phyloP scores from a whole-genome alignment of 495 filamentous ascomycete species.

The Aspergillus campestris region DNA sequence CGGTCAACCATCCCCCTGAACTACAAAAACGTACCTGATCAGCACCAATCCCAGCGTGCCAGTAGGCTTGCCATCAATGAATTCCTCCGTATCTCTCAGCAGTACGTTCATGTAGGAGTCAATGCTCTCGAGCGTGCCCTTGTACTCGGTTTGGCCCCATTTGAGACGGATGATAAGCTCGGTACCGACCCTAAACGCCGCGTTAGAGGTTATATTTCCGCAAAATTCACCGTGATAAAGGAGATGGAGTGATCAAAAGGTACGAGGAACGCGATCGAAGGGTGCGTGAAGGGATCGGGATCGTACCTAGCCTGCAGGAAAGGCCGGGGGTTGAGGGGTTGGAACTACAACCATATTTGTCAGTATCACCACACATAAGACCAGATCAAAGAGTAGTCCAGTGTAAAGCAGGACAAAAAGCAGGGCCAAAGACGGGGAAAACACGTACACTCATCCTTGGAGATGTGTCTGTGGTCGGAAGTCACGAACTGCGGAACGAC shows the following conservation, averaged over 20 bases:
- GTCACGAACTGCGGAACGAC: too few species aligned
- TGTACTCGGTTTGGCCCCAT: slow-evolving; percentile 97
- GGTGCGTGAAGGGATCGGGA: neutral
- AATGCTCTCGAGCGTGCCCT: slow-evolving; percentile 79
- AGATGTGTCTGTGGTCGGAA: neutral
- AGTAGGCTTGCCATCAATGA: slow-evolving; percentile 77
- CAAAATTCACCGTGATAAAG: neutral
- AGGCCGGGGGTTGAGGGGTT: slow-evolving; percentile 84
- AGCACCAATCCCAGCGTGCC: slow-evolving; percentile 81
- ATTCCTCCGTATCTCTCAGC: slow-evolving; percentile 81
- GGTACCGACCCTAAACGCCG: slow-evolving; percentile 62
- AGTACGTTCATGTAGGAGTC: slow-evolving; percentile 99
- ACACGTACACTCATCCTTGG: slow-evolving; percentile 36
- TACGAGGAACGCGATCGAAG: neutral
- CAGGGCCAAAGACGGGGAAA: neutral
- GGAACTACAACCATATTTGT: slow-evolving; percentile 44
- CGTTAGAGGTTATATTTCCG: slow-evolving; percentile 2
- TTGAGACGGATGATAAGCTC: slow-evolving; percentile 87
- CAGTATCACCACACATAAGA: slow-evolving; percentile 5
- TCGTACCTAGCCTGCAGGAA: slow-evolving; percentile 80
- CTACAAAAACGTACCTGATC: slow-evolving; percentile 57
- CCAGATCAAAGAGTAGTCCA: neutral
- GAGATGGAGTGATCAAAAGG: neutral
- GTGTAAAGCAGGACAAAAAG: neutral
- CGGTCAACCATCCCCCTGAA: neutral